Conservation (phyloP, 192 early-diverging fungal genomes). For the Umbelopsis sp. region DNA sequence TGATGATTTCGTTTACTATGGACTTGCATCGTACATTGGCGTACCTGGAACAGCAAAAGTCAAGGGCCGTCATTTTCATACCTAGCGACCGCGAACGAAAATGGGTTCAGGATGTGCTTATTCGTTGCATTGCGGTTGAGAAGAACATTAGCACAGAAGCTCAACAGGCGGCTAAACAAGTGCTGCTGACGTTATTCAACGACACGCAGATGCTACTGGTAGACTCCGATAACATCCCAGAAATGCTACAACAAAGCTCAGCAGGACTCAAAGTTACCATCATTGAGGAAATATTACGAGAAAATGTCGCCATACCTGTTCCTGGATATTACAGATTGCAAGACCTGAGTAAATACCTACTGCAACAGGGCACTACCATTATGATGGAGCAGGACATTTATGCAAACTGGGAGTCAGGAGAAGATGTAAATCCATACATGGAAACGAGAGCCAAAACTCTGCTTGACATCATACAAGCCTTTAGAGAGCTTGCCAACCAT, state of each 20-base stretch:
- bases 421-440: neutral
- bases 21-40: neutral
- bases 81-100: neutral
- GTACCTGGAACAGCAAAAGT: neutral
- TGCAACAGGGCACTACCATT: neutral
- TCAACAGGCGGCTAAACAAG: neutral
- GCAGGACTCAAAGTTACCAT: conserved; percentile 10
- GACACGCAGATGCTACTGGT: neutral
- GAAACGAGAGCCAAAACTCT: neutral
- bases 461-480: neutral
- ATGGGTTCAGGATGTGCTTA: neutral
- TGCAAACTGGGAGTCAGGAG: neutral
- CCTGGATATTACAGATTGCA: conserved; percentile 28
- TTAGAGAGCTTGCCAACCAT: neutral
- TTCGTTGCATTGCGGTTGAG: neutral
- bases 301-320: conserved; percentile 32
- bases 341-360: conserved; percentile 24
- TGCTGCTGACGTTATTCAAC: neutral
- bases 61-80: neutral
- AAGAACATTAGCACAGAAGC: neutral
- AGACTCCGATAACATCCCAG: neutral
- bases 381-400: neutral
- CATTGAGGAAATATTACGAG: conserved; percentile 24
- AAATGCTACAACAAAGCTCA: neutral
- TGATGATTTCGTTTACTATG: neutral